Evolutionary conservation across 208 protist species (phyloP).

Genomic region (Naegleria lovaniensis): DNA sequence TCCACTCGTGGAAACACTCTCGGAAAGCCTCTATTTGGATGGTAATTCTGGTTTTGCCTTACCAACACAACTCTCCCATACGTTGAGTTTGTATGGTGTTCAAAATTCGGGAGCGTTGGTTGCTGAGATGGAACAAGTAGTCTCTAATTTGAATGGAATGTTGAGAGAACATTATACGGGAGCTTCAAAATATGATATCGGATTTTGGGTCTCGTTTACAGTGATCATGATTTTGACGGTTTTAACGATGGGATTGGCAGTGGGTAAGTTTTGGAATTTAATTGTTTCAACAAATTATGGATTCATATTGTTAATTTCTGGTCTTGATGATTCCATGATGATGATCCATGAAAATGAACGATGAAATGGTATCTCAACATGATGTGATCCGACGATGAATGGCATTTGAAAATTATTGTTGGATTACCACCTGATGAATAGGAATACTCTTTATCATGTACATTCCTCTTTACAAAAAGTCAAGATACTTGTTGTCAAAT

Average conservation of each 20-base stretch:
- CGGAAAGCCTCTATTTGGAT: not conserved
- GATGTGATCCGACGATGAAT: too few species aligned
- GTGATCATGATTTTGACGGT: not conserved
- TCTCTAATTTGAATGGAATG: not conserved
- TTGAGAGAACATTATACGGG: not conserved
- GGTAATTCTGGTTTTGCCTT: not conserved
- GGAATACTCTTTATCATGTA: not conserved
- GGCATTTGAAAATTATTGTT: too few species aligned
- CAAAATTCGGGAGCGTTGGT: not conserved
- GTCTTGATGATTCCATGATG: too few species aligned
- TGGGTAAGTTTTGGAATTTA: too few species aligned
- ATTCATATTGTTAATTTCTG: too few species aligned
- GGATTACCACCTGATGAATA: too few species aligned
- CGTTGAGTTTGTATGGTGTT: not conserved
- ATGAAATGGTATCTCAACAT: too few species aligned
- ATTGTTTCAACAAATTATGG: too few species aligned
- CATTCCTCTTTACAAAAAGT: not conserved
- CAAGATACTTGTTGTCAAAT: not conserved
- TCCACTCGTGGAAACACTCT: not conserved
- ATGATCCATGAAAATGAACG: too few species aligned
- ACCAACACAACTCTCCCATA: not conserved
- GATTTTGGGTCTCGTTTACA: not conserved
- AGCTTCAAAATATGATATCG: not conserved
- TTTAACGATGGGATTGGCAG: not conserved
- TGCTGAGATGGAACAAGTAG: not conserved